Conservation (phyloP, 2,329 filamentous ascomycete genomes). For the Talaromyces sp. region DNA sequence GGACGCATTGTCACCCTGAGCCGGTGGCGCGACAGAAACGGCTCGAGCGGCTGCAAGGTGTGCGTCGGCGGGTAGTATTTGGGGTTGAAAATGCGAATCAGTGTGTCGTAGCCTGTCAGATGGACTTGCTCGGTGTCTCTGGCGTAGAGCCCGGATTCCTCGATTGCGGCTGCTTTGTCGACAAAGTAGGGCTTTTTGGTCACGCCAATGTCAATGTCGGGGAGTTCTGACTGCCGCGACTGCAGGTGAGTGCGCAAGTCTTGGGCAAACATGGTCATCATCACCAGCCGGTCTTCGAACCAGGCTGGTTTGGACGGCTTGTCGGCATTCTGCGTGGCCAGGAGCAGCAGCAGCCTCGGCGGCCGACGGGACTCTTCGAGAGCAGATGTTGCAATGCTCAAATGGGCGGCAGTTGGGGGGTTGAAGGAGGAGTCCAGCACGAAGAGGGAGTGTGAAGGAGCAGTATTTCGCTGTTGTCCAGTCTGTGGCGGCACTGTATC, state of each 20-base stretch:
- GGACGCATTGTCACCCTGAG: constrained; percentile 42
- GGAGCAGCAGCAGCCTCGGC: constrained; percentile 52
- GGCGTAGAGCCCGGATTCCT: constrained; percentile 32
- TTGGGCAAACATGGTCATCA: constrained; percentile 46
- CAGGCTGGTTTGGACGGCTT: constrained; percentile 50
- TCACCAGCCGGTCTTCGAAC: constrained; percentile 46
- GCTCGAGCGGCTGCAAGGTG: constrained; percentile 36
- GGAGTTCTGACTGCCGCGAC: constrained; percentile 16
- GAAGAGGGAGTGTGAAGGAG: constrained; percentile 44
- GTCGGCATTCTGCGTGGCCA: constrained; percentile 63
- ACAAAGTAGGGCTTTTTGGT: constrained; percentile 47
- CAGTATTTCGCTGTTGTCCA: constrained; percentile 11
- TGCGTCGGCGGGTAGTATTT: constrained; percentile 47
- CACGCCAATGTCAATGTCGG: constrained; percentile 43
- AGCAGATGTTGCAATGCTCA: constrained; percentile 52
- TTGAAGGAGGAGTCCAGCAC: constrained; percentile 66
- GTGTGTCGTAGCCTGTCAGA: constrained; percentile 46
- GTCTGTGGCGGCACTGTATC: constrained; percentile 20
- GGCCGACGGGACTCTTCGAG: constrained; percentile 34
- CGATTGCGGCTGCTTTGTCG: constrained; percentile 44
- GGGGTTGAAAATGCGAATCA: constrained; percentile 45
- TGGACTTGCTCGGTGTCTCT: constrained; percentile 40
- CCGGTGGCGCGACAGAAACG: constrained; percentile 40
- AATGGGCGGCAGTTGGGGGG: constrained; percentile 58
- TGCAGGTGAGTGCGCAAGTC: constrained; percentile 33